A percentile compares a stretch with the other conserved stretches of the same genome.
Evolutionary conservation across 2,329 filamentous ascomycete genomes (phyloP).

Genomic region (Cordyceps fumosorosea): DNA sequence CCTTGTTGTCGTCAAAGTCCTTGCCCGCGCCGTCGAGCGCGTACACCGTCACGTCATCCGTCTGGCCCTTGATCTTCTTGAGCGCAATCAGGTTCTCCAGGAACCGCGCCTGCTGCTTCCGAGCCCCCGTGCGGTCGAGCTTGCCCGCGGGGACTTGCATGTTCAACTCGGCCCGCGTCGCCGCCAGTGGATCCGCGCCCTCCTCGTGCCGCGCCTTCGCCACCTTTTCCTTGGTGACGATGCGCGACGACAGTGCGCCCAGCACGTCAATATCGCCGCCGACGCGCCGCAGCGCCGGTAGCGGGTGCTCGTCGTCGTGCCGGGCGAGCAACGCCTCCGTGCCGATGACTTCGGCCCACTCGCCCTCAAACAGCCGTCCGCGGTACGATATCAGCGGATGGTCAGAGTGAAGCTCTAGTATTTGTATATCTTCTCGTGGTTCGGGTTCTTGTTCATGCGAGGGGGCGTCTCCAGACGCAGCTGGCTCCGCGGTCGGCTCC

Average conservation of each 20-base stretch:
- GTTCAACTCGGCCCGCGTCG: slow-evolving; percentile 36
- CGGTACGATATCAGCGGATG: slow-evolving; percentile 77
- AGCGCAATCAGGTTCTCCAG: slow-evolving; percentile 58
- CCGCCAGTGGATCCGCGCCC: slow-evolving; percentile 28
- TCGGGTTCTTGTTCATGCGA: slow-evolving; percentile 14
- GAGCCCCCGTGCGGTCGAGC: slow-evolving; percentile 38
- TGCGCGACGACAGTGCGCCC: slow-evolving; percentile 61
- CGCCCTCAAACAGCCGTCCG: slow-evolving; percentile 69
- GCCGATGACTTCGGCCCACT: slow-evolving; percentile 77
- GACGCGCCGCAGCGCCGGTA: slow-evolving; percentile 38
- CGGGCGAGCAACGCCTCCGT: slow-evolving; percentile 72
- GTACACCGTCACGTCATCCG: slow-evolving; percentile 57
- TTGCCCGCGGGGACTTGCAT: slow-evolving; percentile 40
- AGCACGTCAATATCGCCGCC: slow-evolving; percentile 59
- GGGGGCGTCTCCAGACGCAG: slow-evolving; percentile 10
- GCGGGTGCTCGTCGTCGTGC: slow-evolving; percentile 43
- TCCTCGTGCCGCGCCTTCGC: slow-evolving; percentile 40
- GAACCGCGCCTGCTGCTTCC: slow-evolving; percentile 48
- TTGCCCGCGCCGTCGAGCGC: slow-evolving; percentile 38
- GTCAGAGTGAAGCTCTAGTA: slow-evolving; percentile 71
- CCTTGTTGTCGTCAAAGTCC: slow-evolving; percentile 34
- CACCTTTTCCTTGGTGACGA: slow-evolving; percentile 60
- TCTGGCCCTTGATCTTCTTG: slow-evolving; percentile 58
- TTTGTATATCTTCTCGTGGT: slow-evolving; percentile 52
- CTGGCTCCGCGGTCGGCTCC: neutral